Evolutionary conservation across 2,329 filamentous ascomycete species (phyloP), one percentile per base, ranked within the genome.

Genomic region (Colletotrichum caudatum): DNA sequence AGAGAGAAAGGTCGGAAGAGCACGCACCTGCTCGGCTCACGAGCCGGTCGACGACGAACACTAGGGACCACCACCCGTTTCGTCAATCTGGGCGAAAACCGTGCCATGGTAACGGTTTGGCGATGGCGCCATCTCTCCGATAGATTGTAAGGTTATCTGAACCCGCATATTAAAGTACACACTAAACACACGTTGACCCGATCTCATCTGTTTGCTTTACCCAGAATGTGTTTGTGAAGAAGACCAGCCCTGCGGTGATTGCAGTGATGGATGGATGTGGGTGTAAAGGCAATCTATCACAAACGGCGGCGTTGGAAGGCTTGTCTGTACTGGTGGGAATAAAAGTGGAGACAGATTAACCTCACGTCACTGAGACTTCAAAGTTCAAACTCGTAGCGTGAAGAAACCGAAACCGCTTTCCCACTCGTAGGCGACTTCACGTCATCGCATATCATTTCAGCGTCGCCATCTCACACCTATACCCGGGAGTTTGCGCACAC

Each of bases 391-490:
- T 54, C 48, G 18, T 48, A 37, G 59, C 26, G 14, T 50, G 44
- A 62, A 62, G 44, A 33, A 48, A 20, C 58, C 41, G 44, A 33
- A 48, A 20, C 58, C 41, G 26, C 6, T 12, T n/a, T 46, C 59
- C 44, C 46, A 69, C 64, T 60, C 54, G 53, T 48, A 69, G 65
- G 64, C 69, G 35, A 71, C 69, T 64, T 69, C 69, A 69, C 59
- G n/a, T 69, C 39, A 20, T 64, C 35, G 18, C 23, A 53, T 9
- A 46, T 16, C 48, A 8, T 33, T 5, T 33, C 48, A 51, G 26
- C 44, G 41, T 7, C 23, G 23, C 23, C 41, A 61, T 50, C n/a
- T 56, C 39, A 56, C 39, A n/a, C 26, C 5, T 16, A 20, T 18
- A 41, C 9, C 39, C 18, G 12, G 8, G n/a, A 23, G 9, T 9